phyloP scores from a whole-genome alignment of 768 basidiomycete genomes.

The Tubosaeta sp. region DNA sequence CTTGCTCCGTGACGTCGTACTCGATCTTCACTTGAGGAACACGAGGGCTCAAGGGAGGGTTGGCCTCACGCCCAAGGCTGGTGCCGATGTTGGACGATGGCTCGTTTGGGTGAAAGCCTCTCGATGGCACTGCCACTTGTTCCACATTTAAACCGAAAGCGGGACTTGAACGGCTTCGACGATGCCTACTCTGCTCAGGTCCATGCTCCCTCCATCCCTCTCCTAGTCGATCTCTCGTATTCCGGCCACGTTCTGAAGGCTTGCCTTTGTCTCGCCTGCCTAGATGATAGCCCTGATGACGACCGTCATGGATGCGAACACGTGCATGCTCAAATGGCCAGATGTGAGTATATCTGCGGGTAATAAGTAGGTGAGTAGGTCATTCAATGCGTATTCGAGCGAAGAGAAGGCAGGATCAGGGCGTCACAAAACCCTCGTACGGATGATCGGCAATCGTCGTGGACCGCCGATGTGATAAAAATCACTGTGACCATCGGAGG shows the following conservation, averaged over 20 bases:
- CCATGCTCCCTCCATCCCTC: constrained; percentile 3
- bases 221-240: constrained; percentile 4
- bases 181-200: constrained; percentile 7
- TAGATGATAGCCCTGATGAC: constrained; percentile 27
- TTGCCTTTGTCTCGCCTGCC: constrained; percentile 22
- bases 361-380: constrained; percentile 2
- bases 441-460: background rate
- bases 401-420: background rate
- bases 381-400: background rate
- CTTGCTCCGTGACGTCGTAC: constrained; percentile 20
- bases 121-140: constrained; percentile 1
- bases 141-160: background rate
- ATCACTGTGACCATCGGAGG: background rate
- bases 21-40: constrained; percentile 22
- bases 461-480: background rate
- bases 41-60: background rate
- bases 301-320: constrained; percentile 57
- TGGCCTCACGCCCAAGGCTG: background rate
- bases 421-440: background rate
- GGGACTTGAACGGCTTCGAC: constrained; percentile 22
- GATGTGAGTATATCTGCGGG: constrained; percentile 81
- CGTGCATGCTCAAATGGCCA: constrained; percentile 98
- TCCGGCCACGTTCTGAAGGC: constrained; percentile 15
- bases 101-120: constrained; percentile 6
- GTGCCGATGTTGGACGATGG: constrained; percentile 1